Evolutionary conservation across 331 rosid species (phyloP).

Genomic region (Phaseolus coccineus): DNA sequence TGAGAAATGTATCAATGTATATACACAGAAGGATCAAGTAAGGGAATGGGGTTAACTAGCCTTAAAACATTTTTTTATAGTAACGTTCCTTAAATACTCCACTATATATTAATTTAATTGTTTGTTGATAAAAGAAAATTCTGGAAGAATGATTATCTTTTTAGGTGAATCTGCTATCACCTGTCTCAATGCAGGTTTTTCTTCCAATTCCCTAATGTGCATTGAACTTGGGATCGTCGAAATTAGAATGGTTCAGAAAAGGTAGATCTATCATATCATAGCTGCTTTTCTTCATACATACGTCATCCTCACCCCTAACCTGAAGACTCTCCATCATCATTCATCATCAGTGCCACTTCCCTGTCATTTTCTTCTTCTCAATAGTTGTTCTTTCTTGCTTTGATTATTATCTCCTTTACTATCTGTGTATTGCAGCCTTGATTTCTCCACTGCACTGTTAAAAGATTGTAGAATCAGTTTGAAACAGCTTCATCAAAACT

Average conservation of each 20-base stretch:
- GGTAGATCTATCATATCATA: constrained; percentile 82
- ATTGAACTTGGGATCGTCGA: constrained; percentile 80
- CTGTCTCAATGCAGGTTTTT: constrained; percentile 56
- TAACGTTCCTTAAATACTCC: too few species aligned
- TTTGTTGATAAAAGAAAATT: too few species aligned
- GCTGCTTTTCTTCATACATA: constrained; percentile 65
- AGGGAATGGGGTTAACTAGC: too few species aligned
- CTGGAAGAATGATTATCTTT: constrained; percentile 41
- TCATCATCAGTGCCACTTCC: constrained; percentile 35
- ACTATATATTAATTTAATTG: too few species aligned
- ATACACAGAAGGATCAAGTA: too few species aligned
- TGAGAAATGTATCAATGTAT: too few species aligned
- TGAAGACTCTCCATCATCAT: constrained; percentile 40
- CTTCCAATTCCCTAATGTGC: constrained; percentile 71
- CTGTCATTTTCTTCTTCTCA: too few species aligned
- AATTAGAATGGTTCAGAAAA: constrained; percentile 83
- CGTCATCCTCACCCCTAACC: constrained; percentile 54
- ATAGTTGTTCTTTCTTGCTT: too few species aligned
- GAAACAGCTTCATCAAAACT: constrained; percentile 49
- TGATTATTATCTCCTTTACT: too few species aligned
- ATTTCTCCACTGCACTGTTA: constrained; percentile 35
- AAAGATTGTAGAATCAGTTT: background rate
- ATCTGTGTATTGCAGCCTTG: constrained; percentile 47
- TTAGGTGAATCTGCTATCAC: too few species aligned
- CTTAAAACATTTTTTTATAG: too few species aligned